Evolutionary conservation across 441 rosid genomes (phyloP).

Genomic region (Brassica balearica): DNA sequence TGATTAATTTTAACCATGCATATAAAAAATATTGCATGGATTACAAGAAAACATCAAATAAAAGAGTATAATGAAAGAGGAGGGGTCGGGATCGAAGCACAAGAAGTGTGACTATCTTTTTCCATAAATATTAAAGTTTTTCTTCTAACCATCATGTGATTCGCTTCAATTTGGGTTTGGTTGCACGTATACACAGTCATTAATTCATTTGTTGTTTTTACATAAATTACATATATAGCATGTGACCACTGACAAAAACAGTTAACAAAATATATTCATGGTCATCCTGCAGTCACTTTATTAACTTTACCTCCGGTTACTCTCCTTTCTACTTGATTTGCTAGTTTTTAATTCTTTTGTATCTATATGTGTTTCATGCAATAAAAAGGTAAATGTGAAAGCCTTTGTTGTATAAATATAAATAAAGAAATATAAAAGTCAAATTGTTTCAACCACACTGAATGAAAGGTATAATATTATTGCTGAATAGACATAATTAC

Average conservation of each 20-base stretch:
- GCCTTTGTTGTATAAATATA: conserved; percentile 15
- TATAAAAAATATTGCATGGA: too few relatives aligned
- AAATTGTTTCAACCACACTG: conserved; percentile 38
- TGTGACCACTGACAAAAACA: too few relatives aligned
- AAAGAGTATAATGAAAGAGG: too few relatives aligned
- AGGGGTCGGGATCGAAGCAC: not conserved
- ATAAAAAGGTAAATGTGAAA: conserved; percentile 30
- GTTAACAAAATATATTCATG: not conserved
- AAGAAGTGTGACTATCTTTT: not conserved
- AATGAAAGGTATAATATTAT: conserved; percentile 37
- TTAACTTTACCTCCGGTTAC: not conserved
- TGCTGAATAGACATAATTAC: not conserved
- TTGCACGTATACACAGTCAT: conserved; percentile 5
- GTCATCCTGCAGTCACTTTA: not conserved
- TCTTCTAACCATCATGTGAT: conserved; percentile 29
- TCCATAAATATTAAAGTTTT: conserved; percentile 18
- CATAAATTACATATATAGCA: not conserved
- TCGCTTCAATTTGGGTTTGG: conserved; percentile 27
- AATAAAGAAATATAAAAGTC: conserved; percentile 15
- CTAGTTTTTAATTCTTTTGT: too few relatives aligned
- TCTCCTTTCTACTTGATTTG: too few relatives aligned
- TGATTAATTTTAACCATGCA: too few relatives aligned
- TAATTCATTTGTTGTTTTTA: not conserved
- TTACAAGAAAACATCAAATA: too few relatives aligned
- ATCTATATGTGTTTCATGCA: conserved; percentile 30